phyloP scores from a whole-genome alignment of 768 basidiomycete species.

The Trametes sanguinea region DNA sequence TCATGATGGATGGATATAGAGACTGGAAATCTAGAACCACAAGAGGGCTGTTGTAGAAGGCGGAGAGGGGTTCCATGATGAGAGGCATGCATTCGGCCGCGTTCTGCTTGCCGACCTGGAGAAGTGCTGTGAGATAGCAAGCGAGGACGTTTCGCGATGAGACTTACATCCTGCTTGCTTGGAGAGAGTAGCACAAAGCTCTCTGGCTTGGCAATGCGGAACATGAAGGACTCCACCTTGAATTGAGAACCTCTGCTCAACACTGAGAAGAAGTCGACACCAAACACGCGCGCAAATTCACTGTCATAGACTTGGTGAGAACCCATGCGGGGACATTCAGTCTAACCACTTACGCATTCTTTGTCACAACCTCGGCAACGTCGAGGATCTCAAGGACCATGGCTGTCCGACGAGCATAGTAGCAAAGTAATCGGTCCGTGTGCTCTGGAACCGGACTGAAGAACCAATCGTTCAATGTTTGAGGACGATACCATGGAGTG shows the following conservation, averaged over 20 bases:
- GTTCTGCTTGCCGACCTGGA: slow-evolving; percentile 91
- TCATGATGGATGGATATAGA: slow-evolving; percentile 97
- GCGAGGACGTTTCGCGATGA: background rate
- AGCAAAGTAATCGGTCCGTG: slow-evolving; percentile 53
- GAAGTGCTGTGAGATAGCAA: slow-evolving; percentile 1
- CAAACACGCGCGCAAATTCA: slow-evolving; percentile 96
- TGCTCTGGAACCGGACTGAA: slow-evolving; percentile 59
- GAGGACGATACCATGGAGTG: slow-evolving; percentile 70
- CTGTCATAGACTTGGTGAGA: slow-evolving; percentile 41
- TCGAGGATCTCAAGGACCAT: slow-evolving; percentile 82
- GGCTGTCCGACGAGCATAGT: slow-evolving; percentile 63
- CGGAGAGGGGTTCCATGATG: slow-evolving; percentile 92
- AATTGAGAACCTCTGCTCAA: slow-evolving; percentile 95
- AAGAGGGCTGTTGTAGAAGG: slow-evolving; percentile 90
- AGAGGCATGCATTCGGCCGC: slow-evolving; percentile 95
- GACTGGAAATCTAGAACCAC: slow-evolving; percentile 96
- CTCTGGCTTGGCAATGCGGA: slow-evolving; percentile 95
- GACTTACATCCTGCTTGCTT: slow-evolving; percentile 74
- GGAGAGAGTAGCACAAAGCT: slow-evolving; percentile 90
- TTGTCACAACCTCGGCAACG: slow-evolving; percentile 77
- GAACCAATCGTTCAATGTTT: slow-evolving; percentile 71
- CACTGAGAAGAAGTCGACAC: slow-evolving; percentile 96
- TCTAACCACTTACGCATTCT: slow-evolving; percentile 71
- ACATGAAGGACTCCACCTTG: slow-evolving; percentile 99
- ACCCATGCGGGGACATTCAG: background rate